Evolutionary conservation across 2,329 filamentous ascomycete genomes (phyloP).

Genomic region (Talaromyces sp.): DNA sequence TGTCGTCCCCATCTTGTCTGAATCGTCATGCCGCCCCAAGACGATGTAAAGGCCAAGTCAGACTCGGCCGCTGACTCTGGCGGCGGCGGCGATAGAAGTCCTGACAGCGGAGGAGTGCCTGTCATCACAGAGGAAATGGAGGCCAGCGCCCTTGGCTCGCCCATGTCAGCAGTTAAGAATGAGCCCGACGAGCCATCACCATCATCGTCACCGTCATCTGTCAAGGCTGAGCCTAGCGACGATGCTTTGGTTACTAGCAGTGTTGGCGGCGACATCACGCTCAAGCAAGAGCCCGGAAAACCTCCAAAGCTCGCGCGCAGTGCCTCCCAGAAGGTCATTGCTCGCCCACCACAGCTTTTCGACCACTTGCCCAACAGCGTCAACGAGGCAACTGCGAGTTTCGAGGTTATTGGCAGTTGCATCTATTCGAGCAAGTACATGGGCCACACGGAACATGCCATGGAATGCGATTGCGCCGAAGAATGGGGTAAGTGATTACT

Average conservation of each 20-base stretch:
- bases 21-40: conserved; percentile 41
- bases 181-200: conserved; percentile 7
- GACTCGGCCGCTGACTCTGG: conserved; percentile 20
- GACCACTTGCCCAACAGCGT: conserved; percentile 74
- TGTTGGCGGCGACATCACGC: conserved; percentile 56
- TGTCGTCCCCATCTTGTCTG: conserved; percentile 18
- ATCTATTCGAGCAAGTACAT: conserved; percentile 88
- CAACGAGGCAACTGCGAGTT: conserved; percentile 67
- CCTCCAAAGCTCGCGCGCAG: conserved; percentile 70
- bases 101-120: background rate
- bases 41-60: conserved; percentile 34
- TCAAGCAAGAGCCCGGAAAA: conserved; percentile 62
- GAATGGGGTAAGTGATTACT: conserved; percentile 74
- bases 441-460: conserved; percentile 83
- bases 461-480: conserved; percentile 93
- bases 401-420: conserved; percentile 78
- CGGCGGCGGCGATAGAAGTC: background rate
- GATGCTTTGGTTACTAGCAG: conserved; percentile 46
- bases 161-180: conserved; percentile 7
- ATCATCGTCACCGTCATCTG: conserved; percentile 4
- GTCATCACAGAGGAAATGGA: conserved; percentile 10
- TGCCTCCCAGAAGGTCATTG: conserved; percentile 63
- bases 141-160: conserved; percentile 8
- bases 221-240: conserved; percentile 22
- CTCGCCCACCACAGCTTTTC: conserved; percentile 64